Evolutionary conservation across 257 asterid species (phyloP), one percentile per base, ranked within the genome.

Genomic region (Parsonsia alboflavescens): DNA sequence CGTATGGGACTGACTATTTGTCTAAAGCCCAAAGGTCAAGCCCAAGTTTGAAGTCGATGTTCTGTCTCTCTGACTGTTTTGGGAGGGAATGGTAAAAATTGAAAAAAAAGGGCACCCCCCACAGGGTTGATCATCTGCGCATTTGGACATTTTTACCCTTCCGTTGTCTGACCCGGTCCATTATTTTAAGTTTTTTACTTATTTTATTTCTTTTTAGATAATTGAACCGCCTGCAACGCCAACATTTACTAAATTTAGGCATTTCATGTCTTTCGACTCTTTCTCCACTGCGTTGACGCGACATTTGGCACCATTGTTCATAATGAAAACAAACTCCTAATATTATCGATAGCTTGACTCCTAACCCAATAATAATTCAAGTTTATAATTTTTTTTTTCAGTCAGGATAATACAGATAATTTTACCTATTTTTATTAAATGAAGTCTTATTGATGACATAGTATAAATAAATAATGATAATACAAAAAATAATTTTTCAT

Each of bases 11-110:
- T 75, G 73, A 79, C 76, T 71, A 53, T 74, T 48, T 36, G 59
- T 71, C 19, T 2, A 72, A 68, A 52, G 61, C 70, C 30, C 49
- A 61, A 69, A 68, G 68, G 81, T 76, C 76, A 73, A 66, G 76
- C 76, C 76, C 70, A 77, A 67, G 30, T 59, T 71, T 36, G 61
- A 13, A 30, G 53, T 66, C 57, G 53, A 64, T 42, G 4, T 3
- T 33, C 56, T 7, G 22, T 26, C 57, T 16, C 16, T 62, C 44
- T 0, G 33, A 7, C 0, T 33, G 39, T 33, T 33, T 33, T 33
- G 39, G 39, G 5, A 9, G 17, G 74, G 30, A 7, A 30, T 46
- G 44, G 53, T 28, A 26, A 26, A 73, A 8, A 56, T 15, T n/a
- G n/a, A n/a, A 19, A 6, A 17, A 13, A 50, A 50, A 50, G 17